Percentiles rank a stretch among this genome's conserved stretches.
These are phyloP conservation scores for Cystofilobasidium bisporidii DNA, from an alignment of 768 basidiomycete species.

Conservation along the genomic window DNA sequence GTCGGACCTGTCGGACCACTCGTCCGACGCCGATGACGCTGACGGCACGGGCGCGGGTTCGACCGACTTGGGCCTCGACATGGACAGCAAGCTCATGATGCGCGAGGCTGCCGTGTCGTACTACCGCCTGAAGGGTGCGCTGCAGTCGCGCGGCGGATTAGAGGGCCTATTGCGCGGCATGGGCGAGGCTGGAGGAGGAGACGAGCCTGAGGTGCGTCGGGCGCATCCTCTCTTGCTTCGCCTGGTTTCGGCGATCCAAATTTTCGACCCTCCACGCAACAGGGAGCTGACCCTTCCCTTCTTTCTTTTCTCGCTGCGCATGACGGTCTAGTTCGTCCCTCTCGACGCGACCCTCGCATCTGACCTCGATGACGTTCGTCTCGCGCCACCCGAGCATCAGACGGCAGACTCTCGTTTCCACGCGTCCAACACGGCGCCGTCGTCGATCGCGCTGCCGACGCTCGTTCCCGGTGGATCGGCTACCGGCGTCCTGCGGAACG, in stretches of 20 bases:
- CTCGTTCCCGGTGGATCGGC: conserved; percentile 26
- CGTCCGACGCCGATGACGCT: conserved; percentile 3
- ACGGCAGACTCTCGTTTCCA: background rate
- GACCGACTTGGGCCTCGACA: conserved; percentile 2
- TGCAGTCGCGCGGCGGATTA: conserved; percentile 12
- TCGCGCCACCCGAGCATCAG: conserved; percentile 1
- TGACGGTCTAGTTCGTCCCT: conserved; percentile 12
- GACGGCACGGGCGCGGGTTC: background rate
- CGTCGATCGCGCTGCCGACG: conserved; percentile 20
- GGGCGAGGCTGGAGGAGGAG: conserved; percentile 5
- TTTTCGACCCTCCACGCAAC: too few species aligned
- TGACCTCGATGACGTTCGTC: conserved; percentile 15
- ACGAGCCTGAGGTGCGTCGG: conserved; percentile 16
- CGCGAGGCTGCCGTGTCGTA: conserved; percentile 25
- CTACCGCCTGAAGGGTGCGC: conserved; percentile 9
- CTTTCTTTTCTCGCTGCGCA: background rate
- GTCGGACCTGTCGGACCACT: conserved; percentile 16
- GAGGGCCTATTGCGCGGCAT: conserved; percentile 11
- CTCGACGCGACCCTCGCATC: conserved; percentile 17
- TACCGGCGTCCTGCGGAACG: conserved; percentile 6
- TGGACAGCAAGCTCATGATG: conserved; percentile 25
- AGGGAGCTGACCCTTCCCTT: background rate
- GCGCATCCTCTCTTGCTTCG: too few species aligned
- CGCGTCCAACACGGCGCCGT: background rate
- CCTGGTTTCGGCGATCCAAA: too few species aligned